phyloP scores from a whole-genome alignment of 108 stramenopile genomes.

The Nitzschia palea region DNA sequence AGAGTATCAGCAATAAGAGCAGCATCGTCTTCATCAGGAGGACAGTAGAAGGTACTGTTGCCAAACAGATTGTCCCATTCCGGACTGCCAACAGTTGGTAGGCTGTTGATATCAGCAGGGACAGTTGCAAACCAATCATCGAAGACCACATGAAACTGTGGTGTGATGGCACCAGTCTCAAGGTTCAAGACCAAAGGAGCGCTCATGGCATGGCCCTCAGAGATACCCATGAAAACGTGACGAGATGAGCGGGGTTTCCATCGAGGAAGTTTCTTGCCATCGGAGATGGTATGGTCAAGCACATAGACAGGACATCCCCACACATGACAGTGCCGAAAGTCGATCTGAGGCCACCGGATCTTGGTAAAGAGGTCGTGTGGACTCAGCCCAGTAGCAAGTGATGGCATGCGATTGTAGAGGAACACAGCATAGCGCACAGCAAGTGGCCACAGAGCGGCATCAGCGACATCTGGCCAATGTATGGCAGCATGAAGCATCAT shows the following conservation, averaged over 20 bases:
- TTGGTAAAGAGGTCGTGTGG: constrained; percentile 20
- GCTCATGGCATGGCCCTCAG: constrained; percentile 24
- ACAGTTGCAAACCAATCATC: constrained; percentile 44
- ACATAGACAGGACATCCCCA: constrained; percentile 54
- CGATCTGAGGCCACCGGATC: constrained; percentile 24
- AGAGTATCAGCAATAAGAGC: not conserved
- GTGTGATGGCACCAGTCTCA: constrained; percentile 24
- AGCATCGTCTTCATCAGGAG: constrained; percentile 26
- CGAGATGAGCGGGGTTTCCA: constrained; percentile 32
- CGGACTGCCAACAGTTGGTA: constrained; percentile 12
- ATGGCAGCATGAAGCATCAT: constrained; percentile 44
- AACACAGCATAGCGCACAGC: constrained; percentile 49
- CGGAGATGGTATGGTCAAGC: constrained; percentile 25
- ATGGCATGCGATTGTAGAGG: constrained; percentile 40
- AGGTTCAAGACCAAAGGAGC: constrained; percentile 41
- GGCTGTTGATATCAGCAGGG: not conserved
- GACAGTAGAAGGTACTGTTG: constrained; percentile 11
- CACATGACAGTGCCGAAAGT: constrained; percentile 7
- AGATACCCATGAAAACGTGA: constrained; percentile 35
- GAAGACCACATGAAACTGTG: constrained; percentile 51
- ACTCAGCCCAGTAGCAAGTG: constrained; percentile 10
- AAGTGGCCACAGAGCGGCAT: constrained; percentile 44
- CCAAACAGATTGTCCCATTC: constrained; percentile 36
- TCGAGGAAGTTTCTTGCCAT: constrained; percentile 37
- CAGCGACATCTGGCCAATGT: constrained; percentile 37